Evolutionary conservation across 352 stramenopile genomes (phyloP).

Genomic region (Blastocystis sp.): DNA sequence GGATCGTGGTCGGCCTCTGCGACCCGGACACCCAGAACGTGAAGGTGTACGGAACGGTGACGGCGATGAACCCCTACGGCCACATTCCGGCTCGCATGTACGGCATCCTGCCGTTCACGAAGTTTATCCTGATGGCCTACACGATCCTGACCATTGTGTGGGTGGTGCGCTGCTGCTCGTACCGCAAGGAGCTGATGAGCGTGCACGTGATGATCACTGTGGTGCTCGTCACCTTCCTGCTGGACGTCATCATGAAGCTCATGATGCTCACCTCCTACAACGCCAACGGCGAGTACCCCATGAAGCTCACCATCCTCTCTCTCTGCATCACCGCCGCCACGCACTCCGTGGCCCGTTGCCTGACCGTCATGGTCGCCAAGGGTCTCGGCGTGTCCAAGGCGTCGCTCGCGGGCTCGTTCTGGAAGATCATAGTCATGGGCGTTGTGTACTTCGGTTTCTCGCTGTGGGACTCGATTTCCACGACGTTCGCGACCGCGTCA

Average conservation of each 20-base stretch:
- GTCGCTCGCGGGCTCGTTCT: constrained; percentile 3
- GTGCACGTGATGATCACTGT: constrained; percentile 68
- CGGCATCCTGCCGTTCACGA: constrained; percentile 66
- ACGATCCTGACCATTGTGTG: constrained; percentile 46
- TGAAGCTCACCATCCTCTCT: constrained; percentile 34
- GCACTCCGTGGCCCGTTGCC: constrained; percentile 42
- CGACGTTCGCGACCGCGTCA: constrained; percentile 15
- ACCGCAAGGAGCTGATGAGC: constrained; percentile 68
- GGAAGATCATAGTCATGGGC: constrained; percentile 63
- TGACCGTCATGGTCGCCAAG: constrained; percentile 63
- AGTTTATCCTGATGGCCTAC: constrained; percentile 48
- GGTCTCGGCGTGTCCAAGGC: constrained; percentile 65
- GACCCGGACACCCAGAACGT: constrained; percentile 55
- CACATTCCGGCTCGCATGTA: constrained; percentile 66
- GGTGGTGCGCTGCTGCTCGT: constrained; percentile 61
- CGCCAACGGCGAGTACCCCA: constrained; percentile 2
- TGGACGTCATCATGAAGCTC: constrained; percentile 51
- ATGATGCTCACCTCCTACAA: constrained; percentile 53
- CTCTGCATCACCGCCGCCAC: constrained; percentile 33
- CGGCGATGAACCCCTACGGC: constrained; percentile 68
- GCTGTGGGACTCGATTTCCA: constrained; percentile 63
- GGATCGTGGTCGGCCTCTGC: constrained; percentile 59
- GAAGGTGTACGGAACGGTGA: constrained; percentile 14
- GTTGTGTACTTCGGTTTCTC: constrained; percentile 63
- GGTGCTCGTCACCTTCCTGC: constrained; percentile 47